Conservation (phyloP, 2,329 filamentous ascomycete species). For the Rutstroemia sydowiana region DNA sequence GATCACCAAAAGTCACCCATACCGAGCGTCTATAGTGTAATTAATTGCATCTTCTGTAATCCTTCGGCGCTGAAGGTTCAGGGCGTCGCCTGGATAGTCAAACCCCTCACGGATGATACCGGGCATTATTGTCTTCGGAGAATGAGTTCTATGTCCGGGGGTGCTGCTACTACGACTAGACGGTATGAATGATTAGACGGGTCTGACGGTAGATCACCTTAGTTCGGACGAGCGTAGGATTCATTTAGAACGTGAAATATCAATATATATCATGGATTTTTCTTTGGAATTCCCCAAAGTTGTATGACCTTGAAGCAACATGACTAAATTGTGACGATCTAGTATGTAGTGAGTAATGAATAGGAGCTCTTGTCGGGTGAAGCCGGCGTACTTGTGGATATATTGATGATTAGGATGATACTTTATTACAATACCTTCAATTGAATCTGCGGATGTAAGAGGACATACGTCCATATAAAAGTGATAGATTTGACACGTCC, state of each 20-base stretch:
- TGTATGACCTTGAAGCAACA: background rate
- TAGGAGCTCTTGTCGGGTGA: background rate
- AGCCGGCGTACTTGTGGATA: no score
- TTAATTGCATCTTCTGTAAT: background rate
- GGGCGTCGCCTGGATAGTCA: background rate
- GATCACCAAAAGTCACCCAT: no score
- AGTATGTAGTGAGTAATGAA: background rate
- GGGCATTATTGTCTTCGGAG: background rate
- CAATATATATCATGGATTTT: background rate
- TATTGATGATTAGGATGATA: no score
- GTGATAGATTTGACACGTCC: no score
- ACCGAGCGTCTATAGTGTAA: no score
- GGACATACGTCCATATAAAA: no score
- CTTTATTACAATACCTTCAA: no score
- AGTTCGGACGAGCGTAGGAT: no score
- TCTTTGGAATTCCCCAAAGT: background rate
- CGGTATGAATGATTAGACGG: no score
- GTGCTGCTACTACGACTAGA: background rate
- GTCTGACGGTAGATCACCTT: no score
- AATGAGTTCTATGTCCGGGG: conserved; percentile 1
- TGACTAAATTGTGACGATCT: background rate
- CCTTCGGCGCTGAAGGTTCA: background rate
- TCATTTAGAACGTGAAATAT: no score
- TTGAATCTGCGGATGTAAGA: no score
- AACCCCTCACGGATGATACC: background rate